Conservation (phyloP, 2,329 filamentous ascomycete genomes). For the Amphichorda felina region DNA sequence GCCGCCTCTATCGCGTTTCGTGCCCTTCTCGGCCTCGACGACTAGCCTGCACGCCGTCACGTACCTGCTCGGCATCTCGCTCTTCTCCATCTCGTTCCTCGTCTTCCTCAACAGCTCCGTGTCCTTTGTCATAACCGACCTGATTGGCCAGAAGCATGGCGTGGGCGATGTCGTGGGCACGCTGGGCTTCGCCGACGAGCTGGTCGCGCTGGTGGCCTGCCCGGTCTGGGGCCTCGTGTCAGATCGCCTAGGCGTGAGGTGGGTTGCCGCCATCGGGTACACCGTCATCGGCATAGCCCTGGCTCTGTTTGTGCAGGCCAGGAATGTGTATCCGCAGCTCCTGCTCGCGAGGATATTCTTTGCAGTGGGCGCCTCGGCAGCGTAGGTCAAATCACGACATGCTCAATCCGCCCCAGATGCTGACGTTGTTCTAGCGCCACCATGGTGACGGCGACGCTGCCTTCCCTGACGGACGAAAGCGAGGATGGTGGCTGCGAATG, state of each 20-base stretch:
- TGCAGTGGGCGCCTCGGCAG: slow-evolving; percentile 81
- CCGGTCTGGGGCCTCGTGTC: slow-evolving; percentile 69
- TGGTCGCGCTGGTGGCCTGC: slow-evolving; percentile 71
- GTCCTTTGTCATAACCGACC: slow-evolving; percentile 75
- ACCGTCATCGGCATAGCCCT: slow-evolving; percentile 67
- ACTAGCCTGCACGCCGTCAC: slow-evolving; percentile 53
- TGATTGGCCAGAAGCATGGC: slow-evolving; percentile 59
- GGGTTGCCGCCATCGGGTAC: slow-evolving; percentile 68
- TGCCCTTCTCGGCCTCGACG: slow-evolving; percentile 49
- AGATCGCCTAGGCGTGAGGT: slow-evolving; percentile 64
- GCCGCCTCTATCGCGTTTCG: slow-evolving; percentile 27
- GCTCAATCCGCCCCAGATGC: too few relatives aligned
- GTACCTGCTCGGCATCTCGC: slow-evolving; percentile 70
- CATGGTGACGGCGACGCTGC: slow-evolving; percentile 94
- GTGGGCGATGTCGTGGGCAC: slow-evolving; percentile 78
- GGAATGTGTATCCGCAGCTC: slow-evolving; percentile 80
- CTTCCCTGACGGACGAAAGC: slow-evolving; percentile 49
- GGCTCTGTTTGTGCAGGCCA: slow-evolving; percentile 72
- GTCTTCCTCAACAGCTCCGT: slow-evolving; percentile 81
- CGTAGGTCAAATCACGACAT: slow-evolving; percentile 34
- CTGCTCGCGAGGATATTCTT: slow-evolving; percentile 78
- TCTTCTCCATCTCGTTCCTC: slow-evolving; percentile 82
- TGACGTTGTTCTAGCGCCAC: slow-evolving; percentile 61
- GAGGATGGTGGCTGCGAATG: slow-evolving; percentile 8
- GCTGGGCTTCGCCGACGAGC: slow-evolving; percentile 73